Percentiles rank a stretch among this genome's conserved stretches.
phyloP scores from a whole-genome alignment of 768 basidiomycete genomes.

The Gymnopilus junonius region DNA sequence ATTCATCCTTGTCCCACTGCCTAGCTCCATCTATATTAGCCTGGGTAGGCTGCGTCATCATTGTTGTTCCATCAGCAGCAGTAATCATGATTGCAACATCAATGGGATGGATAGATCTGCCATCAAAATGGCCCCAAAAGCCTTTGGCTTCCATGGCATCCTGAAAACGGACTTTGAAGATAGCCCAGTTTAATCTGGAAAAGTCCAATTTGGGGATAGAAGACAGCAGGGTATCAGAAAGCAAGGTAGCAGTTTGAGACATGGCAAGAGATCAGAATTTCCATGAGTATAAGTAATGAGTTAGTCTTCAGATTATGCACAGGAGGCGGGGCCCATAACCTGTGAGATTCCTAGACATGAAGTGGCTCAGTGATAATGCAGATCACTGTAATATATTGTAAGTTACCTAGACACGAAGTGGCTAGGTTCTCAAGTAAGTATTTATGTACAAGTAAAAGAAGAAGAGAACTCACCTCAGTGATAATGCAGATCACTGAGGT shows the following conservation, averaged over 20 bases:
- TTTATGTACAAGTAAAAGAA: too few relatives aligned
- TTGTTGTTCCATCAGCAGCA: background rate
- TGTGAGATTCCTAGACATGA: background rate
- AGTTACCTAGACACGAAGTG: too few relatives aligned
- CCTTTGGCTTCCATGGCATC: constrained; percentile 32
- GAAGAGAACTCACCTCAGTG: too few relatives aligned
- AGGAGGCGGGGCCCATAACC: constrained; percentile 28
- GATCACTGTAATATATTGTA: background rate
- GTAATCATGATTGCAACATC: background rate
- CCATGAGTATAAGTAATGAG: background rate
- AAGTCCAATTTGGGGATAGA: constrained; percentile 37
- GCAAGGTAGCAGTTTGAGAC: constrained; percentile 22
- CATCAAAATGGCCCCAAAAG: constrained; percentile 33
- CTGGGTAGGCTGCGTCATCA: background rate
- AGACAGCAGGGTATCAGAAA: constrained; percentile 26
- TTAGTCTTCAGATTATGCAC: constrained; percentile 2
- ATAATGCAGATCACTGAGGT: too few relatives aligned
- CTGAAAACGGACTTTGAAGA: constrained; percentile 30
- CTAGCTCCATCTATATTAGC: constrained; percentile 7
- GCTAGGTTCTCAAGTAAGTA: too few relatives aligned
- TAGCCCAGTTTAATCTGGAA: constrained; percentile 36
- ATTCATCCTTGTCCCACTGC: constrained; percentile 41
- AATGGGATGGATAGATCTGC: constrained; percentile 18
- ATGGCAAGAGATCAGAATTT: constrained; percentile 5
- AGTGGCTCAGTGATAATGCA: background rate